Evolutionary conservation across 1,284 basidiomycete genomes (phyloP), one percentile per base, ranked within the genome.

Genomic region (Psilocybe mexicana): DNA sequence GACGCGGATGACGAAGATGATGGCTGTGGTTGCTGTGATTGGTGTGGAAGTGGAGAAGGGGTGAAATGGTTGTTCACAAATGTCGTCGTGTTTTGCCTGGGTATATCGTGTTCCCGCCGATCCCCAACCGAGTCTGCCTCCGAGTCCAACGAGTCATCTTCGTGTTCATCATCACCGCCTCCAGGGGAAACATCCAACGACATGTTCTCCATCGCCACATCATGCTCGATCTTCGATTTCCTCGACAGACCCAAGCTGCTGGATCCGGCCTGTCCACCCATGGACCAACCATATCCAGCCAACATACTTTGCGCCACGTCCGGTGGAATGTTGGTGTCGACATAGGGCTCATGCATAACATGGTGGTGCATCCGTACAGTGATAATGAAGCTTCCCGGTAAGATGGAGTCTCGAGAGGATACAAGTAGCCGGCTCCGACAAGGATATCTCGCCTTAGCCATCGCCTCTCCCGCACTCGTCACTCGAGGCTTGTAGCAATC

Each of bases 331-430:
- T 69, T 71, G 7, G 69, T 59, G 53, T 77, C 76, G 26, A 74
- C 64, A 53, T 78, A 79, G 14, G 76, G 70, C 61, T 78, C 76
- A 60, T 80, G 78, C 5, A 74, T 66, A 46, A 74, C 52, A 59
- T 77, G 72, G 54, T 80, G 77, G 58, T 78, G 76, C 69, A 80
- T 72, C 30, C 78, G 72, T 24, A 79, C 68, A 12, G 76, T 76
- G 25, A 79, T 71, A 26, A 73, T 53, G 11, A 66, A 67, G 11
- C 51, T 56, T 12, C 68, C 72, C 35, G 67, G 61, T 14, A 58
- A 53, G 24, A 59, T 55, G 8, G 69, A 65, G 52, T 75, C 74
- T 6, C 74, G 67, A 7, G 76, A 78, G 10, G 76, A 74, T 38
- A 80, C 75, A 53, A 78, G 69, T 28, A 79, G 71, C 10, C 77